Base-by-base conservation (phyloP, 352 stramenopile species). In the Globisporangium viniferum region DNA sequence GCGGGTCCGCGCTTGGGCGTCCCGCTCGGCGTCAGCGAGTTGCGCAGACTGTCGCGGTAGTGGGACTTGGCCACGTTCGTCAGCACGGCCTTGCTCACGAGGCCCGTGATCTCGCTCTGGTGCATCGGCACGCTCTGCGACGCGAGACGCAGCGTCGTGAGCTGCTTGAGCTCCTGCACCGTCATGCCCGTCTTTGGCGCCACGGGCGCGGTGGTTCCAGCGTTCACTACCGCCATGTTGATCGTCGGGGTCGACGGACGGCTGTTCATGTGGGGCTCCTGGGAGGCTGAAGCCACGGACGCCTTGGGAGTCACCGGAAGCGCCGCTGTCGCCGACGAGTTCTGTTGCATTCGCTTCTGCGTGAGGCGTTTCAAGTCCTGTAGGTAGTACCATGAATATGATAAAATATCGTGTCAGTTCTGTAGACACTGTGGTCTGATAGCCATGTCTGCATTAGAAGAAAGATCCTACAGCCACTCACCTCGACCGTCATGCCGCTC, bases 401-500 rank as follows among this genome's bases (percentile, higher is more conserved):
- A 61, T 9, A 33, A 6, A n/a, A 3, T 33, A 3, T 58, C 35
- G 15, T 5, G 12, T 58, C 18, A 33, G 44, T 5, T 51, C 44
- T 24, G 41, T 8, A 49, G 15, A 49, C 41, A n/a, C 41, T n/a
- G 15, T 49, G 18, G 9, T 22, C 20, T 27, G n/a, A 56, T 7
- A 10, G n/a, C 20, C 14, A 3, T 9, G 24, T 24, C 24, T 18
- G 12, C 22, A 58, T 57, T 3, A 24, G 24, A 24, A 35, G 31
- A 39, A 22, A 39, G 46, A 24, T 54, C 46, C 3, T 12, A 8
- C 41, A 49, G 5, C 5, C 41, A 59, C 54, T 6, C 62, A 82
- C 76, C 74, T 95, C 87, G 58, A 95, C 87, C 5, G 87, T 95
- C 87, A 95, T 95, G 65, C 87, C 87, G 76, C 87, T 95, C 74